Percentiles rank a stretch among this genome's conserved stretches.
Conservation (phyloP, 495 filamentous ascomycete genomes). For the Penicillium malachiteum region DNA sequence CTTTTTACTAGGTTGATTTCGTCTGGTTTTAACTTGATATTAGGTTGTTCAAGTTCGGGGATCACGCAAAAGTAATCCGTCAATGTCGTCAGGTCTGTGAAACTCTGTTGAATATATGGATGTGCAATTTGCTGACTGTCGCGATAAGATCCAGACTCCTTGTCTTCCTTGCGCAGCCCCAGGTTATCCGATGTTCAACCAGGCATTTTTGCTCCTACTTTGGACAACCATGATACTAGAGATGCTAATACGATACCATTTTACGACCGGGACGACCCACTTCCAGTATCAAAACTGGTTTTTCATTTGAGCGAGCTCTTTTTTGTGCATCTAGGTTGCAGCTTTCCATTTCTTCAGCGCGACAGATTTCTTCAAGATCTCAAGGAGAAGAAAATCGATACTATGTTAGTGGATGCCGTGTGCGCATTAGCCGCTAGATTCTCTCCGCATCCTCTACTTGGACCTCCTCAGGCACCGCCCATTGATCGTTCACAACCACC, state of each 20-base stretch:
- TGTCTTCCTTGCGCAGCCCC: constrained; percentile 38
- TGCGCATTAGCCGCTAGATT: constrained; percentile 81
- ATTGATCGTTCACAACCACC: constrained; percentile 48
- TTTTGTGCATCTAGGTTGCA: constrained; percentile 75
- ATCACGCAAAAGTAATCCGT: constrained; percentile 47
- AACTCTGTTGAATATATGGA: background rate
- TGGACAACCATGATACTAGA: constrained; percentile 44
- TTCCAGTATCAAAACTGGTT: constrained; percentile 69
- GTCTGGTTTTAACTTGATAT: constrained; percentile 5
- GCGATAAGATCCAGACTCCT: constrained; percentile 24
- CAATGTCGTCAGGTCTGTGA: constrained; percentile 47
- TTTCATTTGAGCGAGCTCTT: constrained; percentile 73
- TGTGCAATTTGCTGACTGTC: constrained; percentile 5
- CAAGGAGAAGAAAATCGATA: constrained; percentile 74
- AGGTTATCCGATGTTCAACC: constrained; percentile 25
- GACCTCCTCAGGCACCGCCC: constrained; percentile 47
- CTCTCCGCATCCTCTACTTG: constrained; percentile 64
- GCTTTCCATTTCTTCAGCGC: constrained; percentile 74
- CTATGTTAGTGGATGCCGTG: constrained; percentile 82
- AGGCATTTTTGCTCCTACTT: constrained; percentile 25
- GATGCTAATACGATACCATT: constrained; percentile 69
- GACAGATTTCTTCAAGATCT: constrained; percentile 67
- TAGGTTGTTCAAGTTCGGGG: constrained; percentile 65
- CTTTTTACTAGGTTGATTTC: background rate
- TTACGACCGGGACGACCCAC: constrained; percentile 69